These are phyloP conservation scores for Extremus antarcticus DNA, from an alignment of 495 filamentous ascomycete species.

Conservation along the genomic window DNA sequence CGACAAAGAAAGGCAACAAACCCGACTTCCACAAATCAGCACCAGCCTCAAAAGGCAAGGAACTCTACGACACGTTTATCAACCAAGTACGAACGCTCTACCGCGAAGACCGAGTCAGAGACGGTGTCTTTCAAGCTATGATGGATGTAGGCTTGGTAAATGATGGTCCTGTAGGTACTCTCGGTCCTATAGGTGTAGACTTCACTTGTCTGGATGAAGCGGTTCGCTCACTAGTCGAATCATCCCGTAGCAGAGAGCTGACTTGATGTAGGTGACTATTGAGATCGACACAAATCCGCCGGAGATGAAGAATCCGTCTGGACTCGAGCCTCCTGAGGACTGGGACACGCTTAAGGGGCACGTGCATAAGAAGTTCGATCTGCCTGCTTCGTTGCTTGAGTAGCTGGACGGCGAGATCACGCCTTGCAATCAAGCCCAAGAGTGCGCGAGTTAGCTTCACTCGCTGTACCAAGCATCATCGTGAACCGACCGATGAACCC, in stretches of 20 bases:
- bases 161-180: conserved; percentile 73
- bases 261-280: conserved; percentile 47
- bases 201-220: conserved; percentile 54
- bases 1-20: conserved; percentile 86
- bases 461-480: too few species aligned
- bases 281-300: conserved; percentile 53
- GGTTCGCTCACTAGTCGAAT: conserved; percentile 35
- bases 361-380: conserved; percentile 18
- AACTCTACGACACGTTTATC: conserved; percentile 73
- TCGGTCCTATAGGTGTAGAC: conserved; percentile 71
- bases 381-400: conserved; percentile 20
- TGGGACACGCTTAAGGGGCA: conserved; percentile 14
- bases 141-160: conserved; percentile 95
- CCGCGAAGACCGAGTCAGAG: conserved; percentile 65
- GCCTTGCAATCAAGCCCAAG: too few species aligned
- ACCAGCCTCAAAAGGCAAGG: conserved; percentile 60
- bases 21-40: conserved; percentile 91
- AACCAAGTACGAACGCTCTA: conserved; percentile 65
- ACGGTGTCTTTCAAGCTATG: conserved; percentile 96
- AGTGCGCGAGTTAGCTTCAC: too few species aligned
- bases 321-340: conserved; percentile 7
- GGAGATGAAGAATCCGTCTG: conserved; percentile 36
- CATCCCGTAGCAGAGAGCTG: conserved; percentile 12
- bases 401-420: too few species aligned
- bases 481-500: too few species aligned